Evolutionary conservation across 331 rosid species (phyloP).

Genomic region (Quercus phellos): DNA sequence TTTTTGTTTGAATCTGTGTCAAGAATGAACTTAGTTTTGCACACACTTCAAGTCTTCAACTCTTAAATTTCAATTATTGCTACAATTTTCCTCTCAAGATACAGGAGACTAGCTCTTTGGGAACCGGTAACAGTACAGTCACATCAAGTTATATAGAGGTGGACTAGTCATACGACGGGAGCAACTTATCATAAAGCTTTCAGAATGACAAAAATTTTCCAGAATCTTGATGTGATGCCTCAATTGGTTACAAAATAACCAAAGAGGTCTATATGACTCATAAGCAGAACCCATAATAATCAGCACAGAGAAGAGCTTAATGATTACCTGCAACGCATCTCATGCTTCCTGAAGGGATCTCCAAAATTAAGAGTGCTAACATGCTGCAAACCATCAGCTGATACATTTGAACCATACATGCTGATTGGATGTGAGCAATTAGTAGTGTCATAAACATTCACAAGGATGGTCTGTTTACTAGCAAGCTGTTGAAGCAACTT

Average conservation of each 20-base stretch:
- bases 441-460: slow-evolving; percentile 84
- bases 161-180: neutral
- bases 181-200: neutral
- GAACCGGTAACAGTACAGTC: neutral
- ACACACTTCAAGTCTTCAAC: neutral
- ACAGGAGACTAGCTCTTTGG: neutral
- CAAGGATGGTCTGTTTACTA: slow-evolving; percentile 89
- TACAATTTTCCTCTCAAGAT: neutral
- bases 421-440: slow-evolving; percentile 68
- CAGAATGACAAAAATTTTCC: neutral
- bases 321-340: slow-evolving; percentile 91
- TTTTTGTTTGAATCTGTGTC: slow-evolving; percentile 78
- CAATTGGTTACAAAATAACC: neutral
- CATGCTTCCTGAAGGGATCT: slow-evolving; percentile 91
- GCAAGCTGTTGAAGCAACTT: slow-evolving; percentile 91
- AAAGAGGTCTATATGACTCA: neutral
- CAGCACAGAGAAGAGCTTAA: neutral
- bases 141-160: neutral
- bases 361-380: slow-evolving; percentile 77
- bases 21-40: slow-evolving; percentile 23
- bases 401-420: slow-evolving; percentile 78
- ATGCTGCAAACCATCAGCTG: slow-evolving; percentile 57
- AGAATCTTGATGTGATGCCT: neutral
- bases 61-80: neutral
- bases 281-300: neutral